Base-by-base conservation (phyloP, 75 land plant genomes). In the Picea sitchensis region DNA sequence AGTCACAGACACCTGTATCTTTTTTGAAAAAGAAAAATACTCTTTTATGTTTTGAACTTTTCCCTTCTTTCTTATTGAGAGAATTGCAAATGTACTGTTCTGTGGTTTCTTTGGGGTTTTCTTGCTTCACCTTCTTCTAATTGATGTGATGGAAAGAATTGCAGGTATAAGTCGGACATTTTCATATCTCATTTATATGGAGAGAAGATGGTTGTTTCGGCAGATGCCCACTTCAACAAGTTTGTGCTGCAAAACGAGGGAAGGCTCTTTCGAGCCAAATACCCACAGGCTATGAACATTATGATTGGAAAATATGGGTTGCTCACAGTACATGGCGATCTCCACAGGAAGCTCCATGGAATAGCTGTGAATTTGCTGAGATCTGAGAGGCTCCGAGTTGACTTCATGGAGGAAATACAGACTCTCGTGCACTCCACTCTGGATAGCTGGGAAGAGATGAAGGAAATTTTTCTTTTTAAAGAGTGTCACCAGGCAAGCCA, bases 181-280 rank as follows among this genome's bases (percentile, higher is more conserved):
- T 86, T 83, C 64, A 75, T 65, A 31, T 79, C 86, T 12, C 63
- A 80, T 73, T 20, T 86, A 61, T 86, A 76, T 62, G 87, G 87
- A 58, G 13, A 61, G 8, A 67, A 76, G n/a, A 59, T 64, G 14
- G 60, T 83, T 26, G 51, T 84, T 1, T 64, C 81, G 6, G 80
- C 81, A 15, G 80, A 59, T 76, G 44, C 82, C 14, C 75, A 83
- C 4, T 61, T 73, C 31, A 75, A 82, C 44, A 83, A 77, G 57
- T 86, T 67, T 59, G 77, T 86, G 14, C 41, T 86, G 63, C 80
- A 65, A 30, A 79, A 79, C 41, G 80, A 79, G 20, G 80, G 74
- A n/a, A 63, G 56, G 31, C 11, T 79, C 8, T 79, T 79, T 65
- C 73, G 51, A 47, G 56, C 54, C 41, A 12, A 71, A 7, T 65